These are phyloP conservation scores for Rusavskia elegans DNA, from an alignment of 495 filamentous ascomycete genomes.

Conservation along the genomic window DNA sequence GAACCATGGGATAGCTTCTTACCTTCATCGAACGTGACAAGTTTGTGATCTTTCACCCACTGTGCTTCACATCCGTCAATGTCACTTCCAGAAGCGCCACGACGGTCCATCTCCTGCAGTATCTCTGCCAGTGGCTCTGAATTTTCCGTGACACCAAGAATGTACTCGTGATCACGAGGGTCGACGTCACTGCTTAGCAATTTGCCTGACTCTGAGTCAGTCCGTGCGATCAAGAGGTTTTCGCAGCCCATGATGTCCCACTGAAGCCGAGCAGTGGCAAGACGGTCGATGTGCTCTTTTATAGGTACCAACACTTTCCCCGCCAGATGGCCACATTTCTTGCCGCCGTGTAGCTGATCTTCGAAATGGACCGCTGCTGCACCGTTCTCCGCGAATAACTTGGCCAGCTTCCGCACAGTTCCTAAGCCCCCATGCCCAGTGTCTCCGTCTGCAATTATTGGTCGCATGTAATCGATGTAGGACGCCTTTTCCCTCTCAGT, in stretches of 20 bases:
- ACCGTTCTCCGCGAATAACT: conserved; percentile 96
- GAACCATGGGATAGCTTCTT: conserved; percentile 1
- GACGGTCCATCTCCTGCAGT: conserved; percentile 74
- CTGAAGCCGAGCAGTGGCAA: conserved; percentile 83
- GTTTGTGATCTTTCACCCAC: conserved; percentile 76
- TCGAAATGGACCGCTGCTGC: conserved; percentile 95
- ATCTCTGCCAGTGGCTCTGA: conserved; percentile 70
- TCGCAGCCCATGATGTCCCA: conserved; percentile 97
- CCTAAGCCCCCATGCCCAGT: conserved; percentile 88
- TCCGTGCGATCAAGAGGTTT: conserved; percentile 85
- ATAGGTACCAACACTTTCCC: conserved; percentile 93
- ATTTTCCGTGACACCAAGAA: conserved; percentile 64
- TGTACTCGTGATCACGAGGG: conserved; percentile 89
- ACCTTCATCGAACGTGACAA: conserved; percentile 87
- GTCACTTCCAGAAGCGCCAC: conserved; percentile 58
- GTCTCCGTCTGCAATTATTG: conserved; percentile 95
- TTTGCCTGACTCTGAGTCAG: conserved; percentile 85
- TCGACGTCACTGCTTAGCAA: conserved; percentile 83
- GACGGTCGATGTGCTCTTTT: conserved; percentile 88
- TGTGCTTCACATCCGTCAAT: conserved; percentile 75
- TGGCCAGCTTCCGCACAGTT: conserved; percentile 88
- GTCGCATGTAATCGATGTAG: conserved; percentile 82
- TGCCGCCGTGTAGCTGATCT: conserved; percentile 92
- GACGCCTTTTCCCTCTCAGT: conserved; percentile 57
- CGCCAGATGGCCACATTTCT: conserved; percentile 95